Conservation (phyloP, 106 monocot species). For the Dendrobium chrysotoxum region DNA sequence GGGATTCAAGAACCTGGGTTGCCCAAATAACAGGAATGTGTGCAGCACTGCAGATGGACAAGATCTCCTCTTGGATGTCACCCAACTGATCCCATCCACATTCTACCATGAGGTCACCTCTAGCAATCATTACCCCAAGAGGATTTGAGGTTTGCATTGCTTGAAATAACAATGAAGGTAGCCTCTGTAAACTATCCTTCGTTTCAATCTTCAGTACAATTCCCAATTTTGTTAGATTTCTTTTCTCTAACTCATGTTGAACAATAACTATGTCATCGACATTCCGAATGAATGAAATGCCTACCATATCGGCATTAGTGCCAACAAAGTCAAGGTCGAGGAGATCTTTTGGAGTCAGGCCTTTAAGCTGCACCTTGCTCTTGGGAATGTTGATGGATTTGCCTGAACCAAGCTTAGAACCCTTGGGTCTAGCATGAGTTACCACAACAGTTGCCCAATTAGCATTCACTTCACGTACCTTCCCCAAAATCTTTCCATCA, state of each 20-base stretch:
- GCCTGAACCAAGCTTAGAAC: constrained; percentile 35
- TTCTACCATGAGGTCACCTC: constrained; percentile 43
- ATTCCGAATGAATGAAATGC: constrained; percentile 37
- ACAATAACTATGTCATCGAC: constrained; percentile 19
- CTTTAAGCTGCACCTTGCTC: constrained; percentile 33
- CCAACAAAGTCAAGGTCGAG: constrained; percentile 38
- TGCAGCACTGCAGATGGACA: constrained; percentile 34
- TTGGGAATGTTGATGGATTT: constrained; percentile 47
- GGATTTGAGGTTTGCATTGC: constrained; percentile 36
- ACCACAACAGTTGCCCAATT: constrained; percentile 23
- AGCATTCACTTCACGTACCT: constrained; percentile 16
- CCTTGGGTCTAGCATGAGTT: constrained; percentile 32
- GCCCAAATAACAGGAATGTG: constrained; percentile 47
- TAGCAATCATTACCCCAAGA: constrained; percentile 42
- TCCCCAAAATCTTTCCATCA: constrained; percentile 40
- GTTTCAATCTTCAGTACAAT: constrained; percentile 51
- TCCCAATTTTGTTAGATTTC: constrained; percentile 22
- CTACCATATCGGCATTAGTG: constrained; percentile 41
- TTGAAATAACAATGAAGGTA: constrained; percentile 32
- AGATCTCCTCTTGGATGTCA: constrained; percentile 32
- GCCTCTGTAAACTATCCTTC: constrained; percentile 22
- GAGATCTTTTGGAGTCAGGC: constrained; percentile 35
- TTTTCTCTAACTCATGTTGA: constrained; percentile 27
- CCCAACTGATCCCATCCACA: constrained; percentile 42
- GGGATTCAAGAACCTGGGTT: constrained; percentile 43